Evolutionary conservation across 352 stramenopile species (phyloP), one percentile per base, ranked within the genome.

Genomic region (Pythium brassicae): DNA sequence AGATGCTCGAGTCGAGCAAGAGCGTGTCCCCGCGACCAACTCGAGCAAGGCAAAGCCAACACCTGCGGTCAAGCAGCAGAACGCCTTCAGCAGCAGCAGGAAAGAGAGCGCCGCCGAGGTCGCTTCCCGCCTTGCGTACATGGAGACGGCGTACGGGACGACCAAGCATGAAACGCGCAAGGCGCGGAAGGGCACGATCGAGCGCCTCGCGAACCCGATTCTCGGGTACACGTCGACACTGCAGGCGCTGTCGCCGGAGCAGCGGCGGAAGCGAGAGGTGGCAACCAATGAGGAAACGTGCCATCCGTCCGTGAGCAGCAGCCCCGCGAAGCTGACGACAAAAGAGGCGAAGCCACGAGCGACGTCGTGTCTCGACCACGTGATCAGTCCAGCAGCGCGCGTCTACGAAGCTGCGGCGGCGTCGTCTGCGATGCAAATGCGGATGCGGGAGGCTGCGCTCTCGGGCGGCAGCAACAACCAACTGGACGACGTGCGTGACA

Each of bases 201-300:
- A 80, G 22, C 73, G 82, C 2, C 69, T 92, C 1, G 69, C 82
- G 14, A 87, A 92, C 56, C 82, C 82, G 22, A 86, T 92, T 44
- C 63, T 69, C n/a, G 77, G 82, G 1, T 67, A 84, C 57, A 73
- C 77, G 11, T 87, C 79, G 27, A 90, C 79, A 11, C 53, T 92
- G 9, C 67, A 82, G 48, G 82, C 82, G 23, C 61, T 92, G 4
- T 76, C 82, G 1, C 70, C 70, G 2, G 78, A 69, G 8, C 67
- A 74, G n/a, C 73, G 82, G 2, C 70, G 75, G 46, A 80, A 76
- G 42, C 75, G 82, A 9, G 72, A 84, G 26, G 40, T 59, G 4
- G 73, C 67, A 14, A n/a, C 70, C 8, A 35, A 49, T 2, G 48
- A 40, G 5, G 50, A 65, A n/a, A 39, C 19, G 9, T 53, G 49